Base-by-base conservation (phyloP, 352 stramenopile species). In the Phytophthora quininea region DNA sequence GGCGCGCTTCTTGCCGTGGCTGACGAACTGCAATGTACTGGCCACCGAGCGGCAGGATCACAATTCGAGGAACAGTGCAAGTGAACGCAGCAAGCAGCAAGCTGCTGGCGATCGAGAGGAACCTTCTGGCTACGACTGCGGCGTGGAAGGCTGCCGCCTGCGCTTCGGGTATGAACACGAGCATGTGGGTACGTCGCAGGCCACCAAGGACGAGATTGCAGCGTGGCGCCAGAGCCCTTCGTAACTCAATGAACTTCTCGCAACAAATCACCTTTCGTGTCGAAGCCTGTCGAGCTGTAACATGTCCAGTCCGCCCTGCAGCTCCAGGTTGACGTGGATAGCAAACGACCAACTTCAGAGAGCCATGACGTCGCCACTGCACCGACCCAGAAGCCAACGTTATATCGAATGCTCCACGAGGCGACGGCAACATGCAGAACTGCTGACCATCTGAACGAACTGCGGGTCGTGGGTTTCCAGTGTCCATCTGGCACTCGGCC, bases 131-230 rank as follows among this genome's bases (percentile, higher is more conserved):
- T 90, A 82, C 33, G 84, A 92, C 65, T 92, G 84, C 57, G 84
- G 84, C 29, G 69, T 89, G 14, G 66, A 79, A 3, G 56, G 67
- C 64, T 92, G 84, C 46, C 84, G 84, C 48, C 82, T 92, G 32
- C 81, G 84, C 15, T 92, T 79, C 56, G 65, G 71, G 47, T 92
- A 86, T 62, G 71, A 89, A 49, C 84, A 92, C 57, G 84, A 92
- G 51, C 84, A 92, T 61, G 81, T 92, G 14, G 84, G 81, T 3
- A 69, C 84, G 9, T 88, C 84, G 10, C 69, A 89, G 45, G 70
- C 84, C 31, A 67, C 77, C 38, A 90, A 89, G 68, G 55, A 74
- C 14, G 80, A 89, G 58, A 82, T 90, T 40, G 83, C 84, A 3
- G 60, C 79, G 31, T 92, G 84, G 84, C 81, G 84, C 32, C 67